Evolutionary conservation across 495 filamentous ascomycete genomes (phyloP).

Genomic region (Xylaria telfairii): DNA sequence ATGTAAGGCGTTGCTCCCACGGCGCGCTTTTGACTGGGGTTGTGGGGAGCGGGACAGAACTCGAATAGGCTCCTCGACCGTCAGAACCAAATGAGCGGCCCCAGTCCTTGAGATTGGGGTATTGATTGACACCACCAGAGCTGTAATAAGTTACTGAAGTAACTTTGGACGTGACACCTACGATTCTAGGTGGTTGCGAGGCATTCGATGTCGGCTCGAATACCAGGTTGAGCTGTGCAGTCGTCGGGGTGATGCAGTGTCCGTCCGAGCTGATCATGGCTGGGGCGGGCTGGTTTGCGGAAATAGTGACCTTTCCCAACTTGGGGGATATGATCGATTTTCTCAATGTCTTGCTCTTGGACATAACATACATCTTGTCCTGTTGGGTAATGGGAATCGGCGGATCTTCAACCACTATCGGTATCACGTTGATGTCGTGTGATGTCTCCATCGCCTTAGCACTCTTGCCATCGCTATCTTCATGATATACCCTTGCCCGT

Average conservation of each 20-base stretch:
- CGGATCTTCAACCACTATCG: constrained; percentile 73
- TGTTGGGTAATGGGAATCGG: constrained; percentile 69
- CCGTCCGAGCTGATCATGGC: constrained; percentile 63
- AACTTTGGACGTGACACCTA: constrained; percentile 71
- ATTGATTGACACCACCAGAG: constrained; percentile 45
- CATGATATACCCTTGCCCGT: constrained; percentile 60
- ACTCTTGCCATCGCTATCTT: constrained; percentile 34
- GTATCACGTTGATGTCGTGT: constrained; percentile 78
- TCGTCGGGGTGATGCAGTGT: constrained; percentile 55
- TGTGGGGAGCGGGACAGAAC: constrained; percentile 66
- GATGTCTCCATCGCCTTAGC: constrained; percentile 51
- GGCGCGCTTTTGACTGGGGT: constrained; percentile 67
- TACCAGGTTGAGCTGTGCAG: constrained; percentile 70
- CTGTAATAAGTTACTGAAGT: constrained; percentile 77
- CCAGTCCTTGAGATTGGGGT: constrained; percentile 64
- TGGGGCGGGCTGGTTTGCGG: constrained; percentile 75
- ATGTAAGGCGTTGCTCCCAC: constrained; percentile 65
- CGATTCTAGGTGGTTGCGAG: constrained; percentile 70
- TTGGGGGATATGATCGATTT: constrained; percentile 81
- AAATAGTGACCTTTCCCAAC: constrained; percentile 72
- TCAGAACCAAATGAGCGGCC: constrained; percentile 51
- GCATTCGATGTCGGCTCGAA: constrained; percentile 70
- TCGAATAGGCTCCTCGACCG: constrained; percentile 69
- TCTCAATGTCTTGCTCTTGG: constrained; percentile 76
- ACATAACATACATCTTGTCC: constrained; percentile 69